Evolutionary conservation across 768 basidiomycete genomes (phyloP).

Genomic region (Mycena chlorophos): DNA sequence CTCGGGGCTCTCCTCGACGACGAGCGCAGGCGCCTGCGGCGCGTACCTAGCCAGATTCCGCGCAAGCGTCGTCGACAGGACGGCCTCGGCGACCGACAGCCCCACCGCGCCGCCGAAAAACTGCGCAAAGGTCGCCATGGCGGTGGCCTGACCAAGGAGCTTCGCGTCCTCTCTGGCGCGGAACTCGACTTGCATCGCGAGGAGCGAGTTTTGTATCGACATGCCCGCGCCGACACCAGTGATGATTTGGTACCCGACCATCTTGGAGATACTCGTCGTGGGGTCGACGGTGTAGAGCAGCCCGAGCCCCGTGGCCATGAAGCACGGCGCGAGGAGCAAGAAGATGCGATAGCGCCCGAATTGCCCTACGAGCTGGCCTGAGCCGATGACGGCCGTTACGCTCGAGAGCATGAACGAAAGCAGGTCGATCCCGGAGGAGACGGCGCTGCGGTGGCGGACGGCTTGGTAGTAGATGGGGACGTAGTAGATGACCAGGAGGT

Average conservation of each 20-base stretch:
- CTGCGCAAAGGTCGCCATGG: slow-evolving; percentile 17
- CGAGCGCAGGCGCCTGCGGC: slow-evolving; percentile 9
- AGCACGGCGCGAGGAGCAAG: slow-evolving; percentile 13
- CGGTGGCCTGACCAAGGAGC: slow-evolving; percentile 12
- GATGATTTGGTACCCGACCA: slow-evolving; percentile 12
- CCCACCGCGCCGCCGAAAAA: slow-evolving; percentile 16
- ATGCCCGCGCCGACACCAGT: slow-evolving; percentile 1
- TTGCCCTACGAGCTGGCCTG: slow-evolving; percentile 7
- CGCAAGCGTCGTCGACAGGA: slow-evolving; percentile 9
- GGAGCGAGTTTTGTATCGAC: slow-evolving; percentile 6
- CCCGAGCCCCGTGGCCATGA: slow-evolving; percentile 4
- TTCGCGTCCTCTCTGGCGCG: background rate
- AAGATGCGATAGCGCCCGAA: slow-evolving; percentile 8
- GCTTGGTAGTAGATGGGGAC: slow-evolving; percentile 5
- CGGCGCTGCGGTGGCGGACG: background rate
- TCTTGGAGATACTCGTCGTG: background rate
- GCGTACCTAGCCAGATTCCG: slow-evolving; percentile 14
- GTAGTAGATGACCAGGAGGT: background rate
- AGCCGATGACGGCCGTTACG: background rate
- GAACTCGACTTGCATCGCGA: slow-evolving; percentile 16
- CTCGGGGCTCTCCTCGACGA: slow-evolving; percentile 15
- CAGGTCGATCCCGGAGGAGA: slow-evolving; percentile 5
- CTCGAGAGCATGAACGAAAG: slow-evolving; percentile 6
- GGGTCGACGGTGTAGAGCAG: slow-evolving; percentile 5
- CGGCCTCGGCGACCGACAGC: slow-evolving; percentile 12